Evolutionary conservation across 2,329 filamentous ascomycete genomes (phyloP).

Genomic region (Xylaria sp.): DNA sequence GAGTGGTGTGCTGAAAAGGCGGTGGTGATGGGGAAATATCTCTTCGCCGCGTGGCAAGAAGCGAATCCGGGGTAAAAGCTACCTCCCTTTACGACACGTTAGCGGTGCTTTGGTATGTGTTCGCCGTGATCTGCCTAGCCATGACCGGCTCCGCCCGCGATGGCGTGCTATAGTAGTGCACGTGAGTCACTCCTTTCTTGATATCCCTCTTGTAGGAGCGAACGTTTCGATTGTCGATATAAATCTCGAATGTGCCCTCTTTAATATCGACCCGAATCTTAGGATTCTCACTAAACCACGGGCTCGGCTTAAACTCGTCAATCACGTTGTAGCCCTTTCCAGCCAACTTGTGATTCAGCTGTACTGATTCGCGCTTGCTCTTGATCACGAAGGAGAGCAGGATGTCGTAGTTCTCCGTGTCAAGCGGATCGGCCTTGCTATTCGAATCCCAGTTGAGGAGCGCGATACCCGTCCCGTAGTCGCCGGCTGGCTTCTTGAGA

Average conservation of each 20-base stretch:
- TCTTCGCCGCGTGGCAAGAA: neutral
- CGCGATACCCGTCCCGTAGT: conserved; percentile 33
- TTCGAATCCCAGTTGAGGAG: conserved; percentile 30
- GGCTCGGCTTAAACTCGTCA: conserved; percentile 28
- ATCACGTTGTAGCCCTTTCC: conserved; percentile 28
- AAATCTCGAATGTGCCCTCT: conserved; percentile 28
- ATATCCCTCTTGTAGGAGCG: conserved; percentile 25
- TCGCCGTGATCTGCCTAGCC: conserved; percentile 33
- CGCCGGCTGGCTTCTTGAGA: conserved; percentile 17
- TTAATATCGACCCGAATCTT: conserved; percentile 32
- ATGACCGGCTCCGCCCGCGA: conserved; percentile 28
- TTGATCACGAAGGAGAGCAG: conserved; percentile 32
- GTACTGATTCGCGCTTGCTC: conserved; percentile 29
- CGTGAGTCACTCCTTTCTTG: conserved; percentile 36
- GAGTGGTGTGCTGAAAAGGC: neutral
- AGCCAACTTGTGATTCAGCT: conserved; percentile 35
- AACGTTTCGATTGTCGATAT: conserved; percentile 25
- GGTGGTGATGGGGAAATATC: neutral
- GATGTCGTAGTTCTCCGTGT: conserved; percentile 38
- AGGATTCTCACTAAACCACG: conserved; percentile 35
- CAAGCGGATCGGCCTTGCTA: conserved; percentile 24
- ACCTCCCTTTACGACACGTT: conserved; percentile 2
- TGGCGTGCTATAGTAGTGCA: conserved; percentile 33
- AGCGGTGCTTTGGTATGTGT: conserved; percentile 26
- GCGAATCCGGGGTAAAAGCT: neutral